phyloP scores from a whole-genome alignment of 2,329 filamentous ascomycete species.

The Ophiosphaerella narmari region DNA sequence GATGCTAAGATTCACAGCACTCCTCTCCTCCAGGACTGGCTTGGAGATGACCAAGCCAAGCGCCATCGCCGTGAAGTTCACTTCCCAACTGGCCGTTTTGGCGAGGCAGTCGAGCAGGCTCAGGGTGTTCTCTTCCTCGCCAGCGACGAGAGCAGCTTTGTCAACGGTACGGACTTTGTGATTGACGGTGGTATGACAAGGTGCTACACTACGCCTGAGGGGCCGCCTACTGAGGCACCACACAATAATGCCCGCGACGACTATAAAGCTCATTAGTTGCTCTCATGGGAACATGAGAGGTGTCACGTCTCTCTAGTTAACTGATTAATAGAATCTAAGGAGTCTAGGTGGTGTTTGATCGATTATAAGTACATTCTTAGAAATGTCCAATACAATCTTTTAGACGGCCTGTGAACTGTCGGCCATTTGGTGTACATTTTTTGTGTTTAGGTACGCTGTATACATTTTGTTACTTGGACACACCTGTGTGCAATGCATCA shows the following conservation, averaged over 20 bases:
- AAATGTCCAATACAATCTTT: no score
- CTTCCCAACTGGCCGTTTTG: slow-evolving; percentile 86
- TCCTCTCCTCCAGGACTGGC: slow-evolving; percentile 88
- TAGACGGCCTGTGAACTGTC: no score
- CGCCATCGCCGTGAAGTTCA: slow-evolving; percentile 82
- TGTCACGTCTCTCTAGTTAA: neutral
- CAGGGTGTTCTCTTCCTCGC: slow-evolving; percentile 87
- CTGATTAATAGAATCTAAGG: neutral
- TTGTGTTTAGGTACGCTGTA: no score
- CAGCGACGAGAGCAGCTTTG: slow-evolving; percentile 85
- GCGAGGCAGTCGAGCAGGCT: slow-evolving; percentile 92
- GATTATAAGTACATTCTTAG: neutral
- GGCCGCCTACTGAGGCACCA: slow-evolving; percentile 59
- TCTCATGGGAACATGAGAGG: neutral
- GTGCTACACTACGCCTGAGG: slow-evolving; percentile 73
- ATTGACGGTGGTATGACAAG: slow-evolving; percentile 96
- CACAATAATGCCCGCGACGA: slow-evolving; percentile 51
- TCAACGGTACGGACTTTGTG: slow-evolving; percentile 89
- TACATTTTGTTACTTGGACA: no score
- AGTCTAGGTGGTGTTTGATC: slow-evolving; percentile 2
- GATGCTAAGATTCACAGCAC: slow-evolving; percentile 58
- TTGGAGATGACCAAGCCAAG: slow-evolving; percentile 84
- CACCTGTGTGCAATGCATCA: no score
- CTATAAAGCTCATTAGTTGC: neutral
- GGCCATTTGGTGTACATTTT: no score